Conservation (phyloP, 768 basidiomycete genomes). For the Dioszegia crocea region DNA sequence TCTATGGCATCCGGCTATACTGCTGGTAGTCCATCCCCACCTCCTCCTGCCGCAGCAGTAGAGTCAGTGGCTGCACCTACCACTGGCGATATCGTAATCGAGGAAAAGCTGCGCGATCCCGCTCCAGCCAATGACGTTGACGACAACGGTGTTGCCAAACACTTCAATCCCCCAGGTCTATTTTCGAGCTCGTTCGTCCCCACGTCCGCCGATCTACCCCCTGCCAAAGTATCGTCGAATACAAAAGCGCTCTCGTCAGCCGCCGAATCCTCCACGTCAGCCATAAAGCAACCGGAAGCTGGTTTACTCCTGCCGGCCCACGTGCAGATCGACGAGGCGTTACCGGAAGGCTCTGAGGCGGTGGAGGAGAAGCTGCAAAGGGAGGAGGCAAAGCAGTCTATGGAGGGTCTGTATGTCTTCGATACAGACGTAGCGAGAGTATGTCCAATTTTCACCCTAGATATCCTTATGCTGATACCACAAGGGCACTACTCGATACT, state of each 20-base stretch:
- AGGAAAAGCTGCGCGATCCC: not conserved
- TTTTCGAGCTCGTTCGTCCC: conserved; percentile 17
- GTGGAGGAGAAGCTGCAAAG: conserved; percentile 4
- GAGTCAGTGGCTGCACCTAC: not conserved
- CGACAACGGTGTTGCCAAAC: not conserved
- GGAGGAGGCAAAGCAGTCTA: conserved; percentile 10
- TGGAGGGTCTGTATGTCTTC: conserved; percentile 41
- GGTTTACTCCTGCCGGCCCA: conserved; percentile 29
- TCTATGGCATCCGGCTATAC: conserved; percentile 1
- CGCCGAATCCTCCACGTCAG: not conserved
- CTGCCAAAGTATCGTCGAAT: too few relatives aligned
- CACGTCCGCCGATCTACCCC: not conserved
- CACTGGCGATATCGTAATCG: conserved; percentile 11
- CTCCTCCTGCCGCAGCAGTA: not conserved
- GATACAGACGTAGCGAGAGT: conserved; percentile 36
- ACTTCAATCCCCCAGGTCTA: conserved; percentile 22
- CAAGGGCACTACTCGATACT: conserved; percentile 37
- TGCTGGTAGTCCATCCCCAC: not conserved
- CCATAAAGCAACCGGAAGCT: not conserved
- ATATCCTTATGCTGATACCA: not conserved
- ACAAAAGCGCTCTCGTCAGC: not conserved
- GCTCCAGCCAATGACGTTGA: not conserved
- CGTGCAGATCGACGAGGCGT: conserved; percentile 20
- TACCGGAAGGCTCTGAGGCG: not conserved
- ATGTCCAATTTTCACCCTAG: not conserved